Conservation (phyloP, 164 flowering plant species). For the Umbellularia californica region DNA sequence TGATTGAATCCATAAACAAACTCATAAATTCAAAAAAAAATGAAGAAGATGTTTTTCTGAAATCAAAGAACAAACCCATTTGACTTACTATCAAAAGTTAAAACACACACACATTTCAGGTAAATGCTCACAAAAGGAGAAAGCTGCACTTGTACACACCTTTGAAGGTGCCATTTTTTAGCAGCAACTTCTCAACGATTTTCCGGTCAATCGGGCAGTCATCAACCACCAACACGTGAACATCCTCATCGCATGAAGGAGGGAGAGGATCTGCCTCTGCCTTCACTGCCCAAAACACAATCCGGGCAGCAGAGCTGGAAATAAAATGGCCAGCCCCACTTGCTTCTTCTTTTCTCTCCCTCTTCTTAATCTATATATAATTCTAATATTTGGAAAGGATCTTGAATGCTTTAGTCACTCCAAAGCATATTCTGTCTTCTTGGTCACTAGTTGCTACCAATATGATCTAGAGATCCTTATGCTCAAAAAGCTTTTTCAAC, state of each 20-base stretch:
- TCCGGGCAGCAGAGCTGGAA: slow-evolving; percentile 1
- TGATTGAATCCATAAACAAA: no score
- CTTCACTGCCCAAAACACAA: not conserved
- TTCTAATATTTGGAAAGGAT: no score
- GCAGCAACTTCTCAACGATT: slow-evolving; percentile 21
- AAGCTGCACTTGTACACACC: slow-evolving; percentile 8
- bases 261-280: not conserved
- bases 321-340: not conserved
- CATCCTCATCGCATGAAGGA: not conserved
- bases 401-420: no score
- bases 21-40: no score
- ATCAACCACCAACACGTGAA: slow-evolving; percentile 24
- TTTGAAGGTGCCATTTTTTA: slow-evolving; percentile 20
- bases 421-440: no score
- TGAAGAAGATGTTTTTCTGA: no score
- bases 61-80: not conserved
- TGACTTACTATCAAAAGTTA: not conserved
- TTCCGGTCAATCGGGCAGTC: slow-evolving; percentile 23
- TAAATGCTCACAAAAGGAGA: no score
- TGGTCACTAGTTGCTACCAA: no score
- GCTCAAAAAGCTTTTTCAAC: no score
- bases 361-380: no score
- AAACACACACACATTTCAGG: not conserved
- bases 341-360: not conserved
- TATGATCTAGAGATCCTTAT: no score